Evolutionary conservation across 106 monocot species (phyloP).

Genomic region (Hemerocallis citrina): DNA sequence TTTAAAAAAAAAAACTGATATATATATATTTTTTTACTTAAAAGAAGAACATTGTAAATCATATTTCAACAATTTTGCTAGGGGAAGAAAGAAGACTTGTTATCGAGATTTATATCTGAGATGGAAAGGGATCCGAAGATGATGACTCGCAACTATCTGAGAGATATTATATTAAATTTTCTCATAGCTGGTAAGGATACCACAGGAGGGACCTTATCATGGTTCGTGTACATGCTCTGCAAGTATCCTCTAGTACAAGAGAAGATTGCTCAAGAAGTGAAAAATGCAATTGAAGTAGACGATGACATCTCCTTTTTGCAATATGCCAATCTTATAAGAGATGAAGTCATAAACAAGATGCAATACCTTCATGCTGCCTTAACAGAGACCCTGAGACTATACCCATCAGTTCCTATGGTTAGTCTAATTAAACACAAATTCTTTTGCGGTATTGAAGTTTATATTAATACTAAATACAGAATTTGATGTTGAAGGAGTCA

Average conservation of each 20-base stretch:
- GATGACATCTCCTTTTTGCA: slow-evolving; percentile 1
- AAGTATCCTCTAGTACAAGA: slow-evolving; percentile 6
- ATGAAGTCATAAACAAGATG: slow-evolving; percentile 5
- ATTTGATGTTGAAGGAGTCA: slow-evolving; percentile 17
- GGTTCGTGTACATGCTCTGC: slow-evolving; percentile 13
- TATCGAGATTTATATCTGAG: slow-evolving; percentile 1
- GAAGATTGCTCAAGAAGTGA: neutral
- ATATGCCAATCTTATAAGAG: slow-evolving; percentile 19
- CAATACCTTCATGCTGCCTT: slow-evolving; percentile 16
- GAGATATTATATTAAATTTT: slow-evolving; percentile 10
- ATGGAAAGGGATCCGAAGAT: slow-evolving; percentile 4
- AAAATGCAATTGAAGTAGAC: neutral
- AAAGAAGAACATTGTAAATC: too few relatives aligned
- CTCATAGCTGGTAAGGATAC: slow-evolving; percentile 11
- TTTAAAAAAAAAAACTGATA: too few relatives aligned
- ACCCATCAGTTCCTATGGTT: slow-evolving; percentile 11
- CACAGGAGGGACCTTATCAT: neutral
- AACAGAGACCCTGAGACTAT: slow-evolving; percentile 12
- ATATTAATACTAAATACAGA: too few relatives aligned
- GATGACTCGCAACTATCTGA: neutral
- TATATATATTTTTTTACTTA: too few relatives aligned
- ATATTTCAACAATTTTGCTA: neutral
- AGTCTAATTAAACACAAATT: too few relatives aligned
- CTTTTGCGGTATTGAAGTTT: too few relatives aligned
- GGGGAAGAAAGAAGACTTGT: slow-evolving; percentile 6